phyloP scores from a whole-genome alignment of 805 yeast species.

The Kodamaea lidongshanica region DNA sequence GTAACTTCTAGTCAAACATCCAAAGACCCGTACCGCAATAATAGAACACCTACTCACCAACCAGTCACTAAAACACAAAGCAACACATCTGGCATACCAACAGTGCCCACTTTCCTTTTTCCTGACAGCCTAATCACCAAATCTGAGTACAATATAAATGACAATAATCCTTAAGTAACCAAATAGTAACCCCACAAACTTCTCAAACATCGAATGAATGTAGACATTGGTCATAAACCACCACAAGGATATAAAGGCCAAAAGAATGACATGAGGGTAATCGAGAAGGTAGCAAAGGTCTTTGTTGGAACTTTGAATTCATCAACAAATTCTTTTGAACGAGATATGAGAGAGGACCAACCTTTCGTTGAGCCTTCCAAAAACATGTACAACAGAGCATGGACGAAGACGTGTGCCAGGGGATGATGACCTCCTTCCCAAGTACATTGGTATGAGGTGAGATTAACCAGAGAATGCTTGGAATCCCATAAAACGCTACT shows the following conservation, averaged over 20 bases:
- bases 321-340: background rate
- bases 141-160: conserved; percentile 40
- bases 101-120: too few relatives aligned
- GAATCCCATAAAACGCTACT: too few relatives aligned
- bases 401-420: conserved; percentile 84
- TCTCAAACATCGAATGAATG: conserved; percentile 78
- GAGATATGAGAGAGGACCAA: conserved; percentile 8
- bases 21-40: too few relatives aligned
- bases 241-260: conserved; percentile 48
- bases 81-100: too few relatives aligned
- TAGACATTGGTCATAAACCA: conserved; percentile 85
- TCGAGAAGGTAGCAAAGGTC: conserved; percentile 10
- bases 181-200: conserved; percentile 60
- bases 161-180: conserved; percentile 48
- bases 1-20: too few relatives aligned
- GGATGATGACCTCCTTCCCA: conserved; percentile 96
- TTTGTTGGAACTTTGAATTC: background rate
- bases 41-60: too few relatives aligned
- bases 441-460: conserved; percentile 31
- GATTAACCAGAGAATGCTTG: conserved; percentile 8
- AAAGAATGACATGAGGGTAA: conserved; percentile 23
- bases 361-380: conserved; percentile 44
- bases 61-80: too few relatives aligned
- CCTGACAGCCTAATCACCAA: too few relatives aligned
- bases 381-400: conserved; percentile 57